These are phyloP conservation scores for Vitellaria paradoxa DNA, from an alignment of 179 eudicot genomes.

Conservation along the genomic window DNA sequence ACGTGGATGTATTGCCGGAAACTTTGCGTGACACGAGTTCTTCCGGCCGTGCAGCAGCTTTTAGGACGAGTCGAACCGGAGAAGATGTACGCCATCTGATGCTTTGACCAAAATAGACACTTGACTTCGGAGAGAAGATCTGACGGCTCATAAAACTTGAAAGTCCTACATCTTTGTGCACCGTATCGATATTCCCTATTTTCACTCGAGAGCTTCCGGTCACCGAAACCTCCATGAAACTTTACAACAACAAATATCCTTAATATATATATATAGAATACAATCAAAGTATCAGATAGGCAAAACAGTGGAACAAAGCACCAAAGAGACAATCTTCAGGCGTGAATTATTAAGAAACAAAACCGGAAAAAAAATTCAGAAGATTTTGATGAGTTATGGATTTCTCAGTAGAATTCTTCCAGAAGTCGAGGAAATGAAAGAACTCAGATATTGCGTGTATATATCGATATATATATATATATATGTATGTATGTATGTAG, in stretches of 20 bases:
- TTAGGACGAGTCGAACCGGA: slow-evolving; percentile 19
- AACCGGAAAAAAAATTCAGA: too few species aligned
- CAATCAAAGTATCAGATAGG: neutral
- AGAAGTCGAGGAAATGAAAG: too few species aligned
- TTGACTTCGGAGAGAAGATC: slow-evolving; percentile 16
- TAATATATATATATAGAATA: too few species aligned
- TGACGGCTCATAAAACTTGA: slow-evolving; percentile 8
- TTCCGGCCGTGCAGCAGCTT: slow-evolving; percentile 22
- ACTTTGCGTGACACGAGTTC: slow-evolving; percentile 3
- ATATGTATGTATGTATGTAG: too few species aligned
- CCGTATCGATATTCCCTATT: neutral
- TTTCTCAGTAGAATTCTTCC: too few species aligned
- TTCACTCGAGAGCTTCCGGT: slow-evolving; percentile 33
- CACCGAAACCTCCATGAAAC: slow-evolving; percentile 31
- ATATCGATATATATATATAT: too few species aligned
- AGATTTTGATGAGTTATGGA: too few species aligned
- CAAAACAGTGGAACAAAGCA: neutral
- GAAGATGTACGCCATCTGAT: neutral
- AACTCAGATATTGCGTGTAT: too few species aligned
- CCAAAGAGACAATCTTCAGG: neutral
- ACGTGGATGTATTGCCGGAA: slow-evolving; percentile 4
- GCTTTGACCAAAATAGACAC: slow-evolving; percentile 21
- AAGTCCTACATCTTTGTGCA: slow-evolving; percentile 15
- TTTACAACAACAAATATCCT: too few species aligned
- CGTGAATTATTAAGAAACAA: neutral